Evolutionary conservation across 208 protist genomes (phyloP), one percentile per base, ranked within the genome.

Genomic region (Trypanosoma platydactyli): DNA sequence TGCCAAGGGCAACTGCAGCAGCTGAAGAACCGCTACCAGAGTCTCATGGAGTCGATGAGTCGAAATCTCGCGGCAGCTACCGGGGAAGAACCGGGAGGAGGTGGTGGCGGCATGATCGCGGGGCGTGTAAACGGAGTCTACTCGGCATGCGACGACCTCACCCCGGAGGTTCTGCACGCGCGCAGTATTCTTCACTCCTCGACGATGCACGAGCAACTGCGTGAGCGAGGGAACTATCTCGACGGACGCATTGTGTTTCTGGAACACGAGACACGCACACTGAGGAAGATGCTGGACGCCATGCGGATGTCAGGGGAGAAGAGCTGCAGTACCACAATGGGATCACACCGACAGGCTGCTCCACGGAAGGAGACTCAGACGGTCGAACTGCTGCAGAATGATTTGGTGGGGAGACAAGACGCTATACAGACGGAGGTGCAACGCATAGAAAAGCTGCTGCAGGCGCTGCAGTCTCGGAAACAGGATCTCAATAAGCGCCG

Each of bases 211-310:
- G 88, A 94, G 74, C 74, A 85, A 51, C 76, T 94, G 30, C 79
- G 83, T 81, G 67, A 88, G 44, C 74, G 75, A 15, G 88, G 88
- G 3, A 94, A 92, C 62, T 75, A 83, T 33, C 78, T 94, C 3
- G 88, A 94, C 62, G 73, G 83, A 27, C 83, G 83, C 27, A 64
- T 94, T 9, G 71, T 94, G 9, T 62, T 71, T 24, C 62, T 94
- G 7, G 83, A 84, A 40, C 68, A 77, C 44, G 85, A 94, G 59
- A 86, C 81, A 24, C 33, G 53, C 18, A 82, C 73, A 11, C 72
- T 94, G n/a, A 71, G 76, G 0, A 65, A 77, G 30, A 90, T 83
- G 71, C 45, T 89, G 18, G 72, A 82, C 0, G 58, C 77, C 7
- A 60, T 94, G 48, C 64, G 63, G 16, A 60, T 18, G 25, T 30